A percentile compares a stretch with the other conserved stretches of the same genome.
These are phyloP conservation scores for Proliferodiscus dingleyae DNA, from an alignment of 2,329 filamentous ascomycete genomes.

Conservation along the genomic window DNA sequence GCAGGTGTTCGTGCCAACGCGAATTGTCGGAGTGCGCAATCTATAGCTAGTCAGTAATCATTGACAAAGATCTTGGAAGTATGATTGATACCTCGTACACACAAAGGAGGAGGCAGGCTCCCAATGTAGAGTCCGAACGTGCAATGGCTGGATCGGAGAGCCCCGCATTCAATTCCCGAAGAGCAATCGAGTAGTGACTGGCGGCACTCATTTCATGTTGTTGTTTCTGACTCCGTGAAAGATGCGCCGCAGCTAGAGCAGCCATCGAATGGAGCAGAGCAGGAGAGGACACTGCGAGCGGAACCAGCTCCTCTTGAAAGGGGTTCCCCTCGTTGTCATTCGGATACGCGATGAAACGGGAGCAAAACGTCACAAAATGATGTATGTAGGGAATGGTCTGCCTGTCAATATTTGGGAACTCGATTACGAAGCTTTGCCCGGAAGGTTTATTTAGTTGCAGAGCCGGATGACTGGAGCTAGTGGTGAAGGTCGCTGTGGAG, in stretches of 20 bases:
- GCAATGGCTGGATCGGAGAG: constrained; percentile 24
- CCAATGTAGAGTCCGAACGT: constrained; percentile 25
- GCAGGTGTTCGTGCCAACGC: constrained; percentile 28
- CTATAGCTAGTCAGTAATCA: constrained; percentile 14
- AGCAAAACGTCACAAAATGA: constrained; percentile 30
- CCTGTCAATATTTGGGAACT: constrained; percentile 27
- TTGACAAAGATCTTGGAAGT: not conserved
- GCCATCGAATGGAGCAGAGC: constrained; percentile 29
- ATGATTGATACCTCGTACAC: constrained; percentile 26
- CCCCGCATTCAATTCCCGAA: constrained; percentile 22
- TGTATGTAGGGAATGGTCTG: constrained; percentile 28
- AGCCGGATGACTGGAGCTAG: constrained; percentile 2
- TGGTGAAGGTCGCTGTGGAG: not conserved
- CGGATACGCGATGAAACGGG: constrained; percentile 27
- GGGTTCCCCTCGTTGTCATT: constrained; percentile 30
- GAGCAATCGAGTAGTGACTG: constrained; percentile 26
- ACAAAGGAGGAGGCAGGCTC: constrained; percentile 29
- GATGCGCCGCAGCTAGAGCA: constrained; percentile 28
- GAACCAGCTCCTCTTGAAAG: constrained; percentile 27
- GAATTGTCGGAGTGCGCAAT: constrained; percentile 27
- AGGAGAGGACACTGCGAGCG: constrained; percentile 23
- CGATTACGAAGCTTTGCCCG: constrained; percentile 28
- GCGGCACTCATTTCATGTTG: constrained; percentile 25
- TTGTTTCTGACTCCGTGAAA: constrained; percentile 23
- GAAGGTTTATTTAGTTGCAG: constrained; percentile 10